These are phyloP conservation scores for Candida smagusa DNA, from an alignment of 1,139 yeast genomes.

Conservation along the genomic window DNA sequence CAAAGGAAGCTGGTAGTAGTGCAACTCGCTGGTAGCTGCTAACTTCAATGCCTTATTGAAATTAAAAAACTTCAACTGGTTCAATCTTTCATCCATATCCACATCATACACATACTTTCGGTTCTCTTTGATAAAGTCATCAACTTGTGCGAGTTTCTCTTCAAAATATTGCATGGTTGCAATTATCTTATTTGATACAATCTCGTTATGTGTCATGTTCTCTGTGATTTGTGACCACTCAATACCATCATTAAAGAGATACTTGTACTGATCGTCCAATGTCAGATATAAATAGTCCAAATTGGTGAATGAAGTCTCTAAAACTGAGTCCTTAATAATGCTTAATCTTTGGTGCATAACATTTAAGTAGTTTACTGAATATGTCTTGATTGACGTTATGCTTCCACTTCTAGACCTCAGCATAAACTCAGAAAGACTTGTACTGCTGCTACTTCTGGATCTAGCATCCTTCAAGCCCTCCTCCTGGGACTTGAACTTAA, in stretches of 20 bases:
- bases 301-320: conserved; percentile 43
- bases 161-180: conserved; percentile 56
- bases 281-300: conserved; percentile 48
- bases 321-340: conserved; percentile 38
- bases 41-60: conserved; percentile 55
- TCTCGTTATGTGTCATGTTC: conserved; percentile 17
- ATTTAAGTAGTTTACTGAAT: conserved; percentile 34
- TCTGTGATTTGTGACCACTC: conserved; percentile 9
- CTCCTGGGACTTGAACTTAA: conserved; percentile 29
- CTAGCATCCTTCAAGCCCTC: conserved; percentile 6
- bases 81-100: conserved; percentile 20
- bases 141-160: conserved; percentile 51
- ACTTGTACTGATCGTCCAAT: conserved; percentile 55
- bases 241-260: conserved; percentile 25
- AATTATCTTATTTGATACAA: conserved; percentile 42
- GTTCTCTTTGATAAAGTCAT: conserved; percentile 41
- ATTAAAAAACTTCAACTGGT: conserved; percentile 46
- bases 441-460: conserved; percentile 3
- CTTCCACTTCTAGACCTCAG: conserved; percentile 24
- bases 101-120: conserved; percentile 1
- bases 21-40: conserved; percentile 56
- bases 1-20: conserved; percentile 84
- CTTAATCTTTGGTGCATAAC: conserved; percentile 42
- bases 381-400: conserved; percentile 29
- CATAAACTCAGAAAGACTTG: conserved; percentile 2